A percentile compares a stretch with the other conserved stretches of the same genome.
phyloP scores from a whole-genome alignment of 345 rosid genomes.

The Atalantia buxifolia region DNA sequence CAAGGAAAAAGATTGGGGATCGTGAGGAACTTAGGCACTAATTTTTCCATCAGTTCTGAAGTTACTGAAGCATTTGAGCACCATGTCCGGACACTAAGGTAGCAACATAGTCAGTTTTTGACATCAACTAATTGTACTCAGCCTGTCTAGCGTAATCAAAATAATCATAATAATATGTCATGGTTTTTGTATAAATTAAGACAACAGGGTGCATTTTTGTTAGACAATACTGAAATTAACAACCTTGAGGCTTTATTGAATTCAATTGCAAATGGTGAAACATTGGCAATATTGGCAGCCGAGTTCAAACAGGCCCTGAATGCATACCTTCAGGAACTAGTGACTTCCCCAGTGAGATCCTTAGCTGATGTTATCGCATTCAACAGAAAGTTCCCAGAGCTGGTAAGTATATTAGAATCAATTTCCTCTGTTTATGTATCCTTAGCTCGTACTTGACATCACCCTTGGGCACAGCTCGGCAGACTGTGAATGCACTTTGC shows the following conservation, averaged over 20 bases:
- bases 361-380: slow-evolving; percentile 30
- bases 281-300: slow-evolving; percentile 11
- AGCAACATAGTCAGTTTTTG: neutral
- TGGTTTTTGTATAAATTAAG: slow-evolving; percentile 8
- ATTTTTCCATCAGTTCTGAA: neutral
- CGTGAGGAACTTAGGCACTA: slow-evolving; percentile 19
- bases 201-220: slow-evolving; percentile 27
- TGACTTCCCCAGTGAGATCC: slow-evolving; percentile 27
- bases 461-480: too few relatives aligned
- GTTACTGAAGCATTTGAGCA: slow-evolving; percentile 13
- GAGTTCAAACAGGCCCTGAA: slow-evolving; percentile 31
- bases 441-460: neutral
- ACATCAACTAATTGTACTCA: neutral
- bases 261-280: slow-evolving; percentile 9
- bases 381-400: slow-evolving; percentile 17
- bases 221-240: slow-evolving; percentile 21
- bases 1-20: slow-evolving; percentile 34
- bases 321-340: slow-evolving; percentile 20
- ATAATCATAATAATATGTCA: neutral
- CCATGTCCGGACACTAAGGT: slow-evolving; percentile 35
- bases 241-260: neutral
- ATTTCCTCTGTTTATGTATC: neutral
- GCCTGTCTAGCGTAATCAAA: neutral
- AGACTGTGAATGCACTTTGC: too few relatives aligned
- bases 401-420: slow-evolving; percentile 17